Base-by-base conservation (phyloP, 169 alveolate genomes). In the Eimeria maxima region DNA sequence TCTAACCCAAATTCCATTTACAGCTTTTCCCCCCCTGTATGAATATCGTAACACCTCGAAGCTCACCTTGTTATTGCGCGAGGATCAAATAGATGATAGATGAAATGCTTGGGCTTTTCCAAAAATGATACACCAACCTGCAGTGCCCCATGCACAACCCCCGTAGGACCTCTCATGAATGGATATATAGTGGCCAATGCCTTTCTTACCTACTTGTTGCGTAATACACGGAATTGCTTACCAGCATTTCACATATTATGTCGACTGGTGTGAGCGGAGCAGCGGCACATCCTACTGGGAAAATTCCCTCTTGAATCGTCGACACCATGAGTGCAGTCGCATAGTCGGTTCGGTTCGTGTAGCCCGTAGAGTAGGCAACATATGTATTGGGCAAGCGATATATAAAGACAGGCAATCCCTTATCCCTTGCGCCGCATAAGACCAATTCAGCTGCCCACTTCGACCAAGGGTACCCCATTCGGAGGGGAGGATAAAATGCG, bases 221-320 rank as follows among this genome's bases (percentile, higher is more conserved):
- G 87, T 24, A 53, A 86, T n/a, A 63, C 4, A 10, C 3, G 27
- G 45, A 47, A 65, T 7, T 44, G 69, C 95, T 42, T 69, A 96
- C 97, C 86, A 97, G 96, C 96, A 97, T 96, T 29, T 96, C 97
- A 63, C 97, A 95, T 50, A 97, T 96, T 6, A 96, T 96, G 44
- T 97, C 97, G 47, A 96, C 97, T 8, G 98, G 98, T 3, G 98
- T 96, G 81, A 97, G 96, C 11, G 97, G 97, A 24, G 98, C 98
- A n/a, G 97, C 92, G 42, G 98, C 95, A 24, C 97, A 93, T 16
- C 98, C 97, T 2, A 97, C 92, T 24, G 98, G 98, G 92, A 96
- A 97, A 20, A 95, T 87, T 29, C 97, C 97, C 92, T 97, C 98
- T 69, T 90, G 95, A 67, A 97, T 90, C 7, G 98, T 95, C 3